Conservation (phyloP, 805 yeast species). For the Ogataea pini region DNA sequence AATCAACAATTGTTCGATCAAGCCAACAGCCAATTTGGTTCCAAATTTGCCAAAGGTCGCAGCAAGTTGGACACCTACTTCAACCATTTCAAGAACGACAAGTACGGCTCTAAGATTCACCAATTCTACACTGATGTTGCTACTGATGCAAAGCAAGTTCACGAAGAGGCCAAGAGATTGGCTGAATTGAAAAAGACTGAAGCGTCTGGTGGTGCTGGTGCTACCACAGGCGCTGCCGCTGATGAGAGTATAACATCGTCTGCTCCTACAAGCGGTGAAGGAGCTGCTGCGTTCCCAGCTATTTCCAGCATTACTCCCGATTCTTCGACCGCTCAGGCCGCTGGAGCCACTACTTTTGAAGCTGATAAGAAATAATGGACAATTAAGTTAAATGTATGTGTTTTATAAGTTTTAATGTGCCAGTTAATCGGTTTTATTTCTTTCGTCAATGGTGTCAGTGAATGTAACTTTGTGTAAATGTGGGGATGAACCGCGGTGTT, state of each 20-base stretch:
- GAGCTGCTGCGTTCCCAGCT: conserved; percentile 17
- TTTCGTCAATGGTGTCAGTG: too few species aligned
- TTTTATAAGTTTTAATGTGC: not conserved
- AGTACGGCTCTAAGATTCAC: conserved; percentile 61
- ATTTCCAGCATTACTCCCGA: conserved; percentile 15
- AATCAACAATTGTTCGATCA: conserved; percentile 36
- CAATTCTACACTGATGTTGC: conserved; percentile 57
- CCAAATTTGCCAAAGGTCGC: conserved; percentile 40
- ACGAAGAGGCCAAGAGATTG: conserved; percentile 71
- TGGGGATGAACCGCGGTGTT: too few species aligned
- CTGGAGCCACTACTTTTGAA: conserved; percentile 29
- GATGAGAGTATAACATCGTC: conserved; percentile 5
- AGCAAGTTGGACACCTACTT: conserved; percentile 44
- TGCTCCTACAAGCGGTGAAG: not conserved
- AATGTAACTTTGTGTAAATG: too few species aligned
- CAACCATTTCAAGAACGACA: conserved; percentile 46
- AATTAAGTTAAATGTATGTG: not conserved
- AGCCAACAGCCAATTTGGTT: conserved; percentile 43
- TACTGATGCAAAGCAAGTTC: conserved; percentile 62
- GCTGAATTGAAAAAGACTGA: conserved; percentile 54
- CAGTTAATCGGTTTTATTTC: not conserved
- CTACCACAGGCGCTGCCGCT: not conserved
- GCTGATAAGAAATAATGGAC: conserved; percentile 18
- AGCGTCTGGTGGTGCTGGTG: not conserved
- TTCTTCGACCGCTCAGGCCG: conserved; percentile 18